Conservation (phyloP, 129 eudicot species). For the Centrapalus pauciflorus region DNA sequence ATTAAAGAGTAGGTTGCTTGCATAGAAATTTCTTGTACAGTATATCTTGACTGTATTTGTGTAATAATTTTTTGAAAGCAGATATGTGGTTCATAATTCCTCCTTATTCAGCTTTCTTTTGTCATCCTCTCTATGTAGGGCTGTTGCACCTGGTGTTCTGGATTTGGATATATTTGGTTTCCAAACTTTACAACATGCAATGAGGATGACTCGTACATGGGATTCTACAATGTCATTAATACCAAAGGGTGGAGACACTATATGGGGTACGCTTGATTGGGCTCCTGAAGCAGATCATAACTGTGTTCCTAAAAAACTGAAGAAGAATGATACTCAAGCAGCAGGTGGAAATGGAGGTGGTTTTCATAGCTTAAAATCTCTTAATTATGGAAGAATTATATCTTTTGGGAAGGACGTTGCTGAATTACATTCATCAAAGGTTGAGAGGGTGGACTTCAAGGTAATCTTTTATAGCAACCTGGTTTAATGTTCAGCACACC, state of each 20-base stretch:
- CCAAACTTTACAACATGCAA: conserved; percentile 75
- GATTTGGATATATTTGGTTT: conserved; percentile 63
- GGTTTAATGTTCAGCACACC: too few species aligned
- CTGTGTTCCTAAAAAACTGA: conserved; percentile 41
- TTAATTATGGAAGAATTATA: conserved; percentile 66
- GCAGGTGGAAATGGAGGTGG: conserved; percentile 21
- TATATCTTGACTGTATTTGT: too few species aligned
- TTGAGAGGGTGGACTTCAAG: conserved; percentile 65
- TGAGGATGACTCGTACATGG: conserved; percentile 91
- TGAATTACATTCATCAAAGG: conserved; percentile 50
- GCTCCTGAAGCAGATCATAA: conserved; percentile 71
- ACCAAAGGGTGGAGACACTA: conserved; percentile 87
- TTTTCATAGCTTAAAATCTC: conserved; percentile 10
- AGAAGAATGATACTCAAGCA: conserved; percentile 29
- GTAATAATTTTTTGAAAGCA: not conserved
- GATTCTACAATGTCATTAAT: conserved; percentile 90
- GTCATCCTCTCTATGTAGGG: too few species aligned
- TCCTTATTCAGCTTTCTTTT: too few species aligned
- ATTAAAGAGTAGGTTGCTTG: not conserved
- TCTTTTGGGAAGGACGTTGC: conserved; percentile 76
- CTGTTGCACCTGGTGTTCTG: conserved; percentile 60
- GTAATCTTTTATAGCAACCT: too few species aligned
- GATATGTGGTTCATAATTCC: not conserved
- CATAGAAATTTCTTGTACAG: too few species aligned
- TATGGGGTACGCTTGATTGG: conserved; percentile 87